Evolutionary conservation across 140 eudicot species (phyloP), one percentile per base, ranked within the genome.

Genomic region (Ambrosia hybrid): DNA sequence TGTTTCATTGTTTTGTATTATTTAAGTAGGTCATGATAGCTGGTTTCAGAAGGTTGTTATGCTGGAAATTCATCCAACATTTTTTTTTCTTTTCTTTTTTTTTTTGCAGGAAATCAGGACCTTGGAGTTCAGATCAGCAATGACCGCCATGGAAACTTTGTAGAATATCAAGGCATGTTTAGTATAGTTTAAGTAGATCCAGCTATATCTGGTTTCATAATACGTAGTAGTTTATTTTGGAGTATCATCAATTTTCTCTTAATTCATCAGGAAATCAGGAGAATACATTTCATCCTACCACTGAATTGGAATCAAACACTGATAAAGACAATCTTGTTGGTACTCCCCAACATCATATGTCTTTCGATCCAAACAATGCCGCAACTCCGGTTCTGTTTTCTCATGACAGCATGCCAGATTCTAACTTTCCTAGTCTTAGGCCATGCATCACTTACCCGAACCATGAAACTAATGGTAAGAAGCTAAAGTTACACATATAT

Each of bases 381-480:
- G 53, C 78, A 38, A 46, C 12, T 39, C 45, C 21, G 9, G 51
- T 71, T 68, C 70, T 12, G 65, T 66, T 51, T 79, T 36, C 53
- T 63, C 38, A 72, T 21, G 68, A 61, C 39, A 51, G 72, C 46
- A 64, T 75, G 67, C 38, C 71, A 43, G 57, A 17, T 67, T 70
- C 51, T 52, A 66, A 33, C 38, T 52, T 43, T n/a, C 81, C 73
- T 9, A 51, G 58, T 68, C 79, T 88, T 76, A 70, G 70, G 69
- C 82, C 82, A 21, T 84, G 93, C 55, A 65, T 46, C 45, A 78
- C 83, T 70, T 62, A 48, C 17, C 30, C 26, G 57, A 77, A 56
- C 60, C 71, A 79, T 56, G 80, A 73, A 78, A 17, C 80, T 65
- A 86, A 46, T 55, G 72, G 75, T 73, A 65, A 53, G 21, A 33